Percentiles rank a stretch among this genome's conserved stretches.
Conservation (phyloP, 768 basidiomycete species). For the Phaffia tasmanica region DNA sequence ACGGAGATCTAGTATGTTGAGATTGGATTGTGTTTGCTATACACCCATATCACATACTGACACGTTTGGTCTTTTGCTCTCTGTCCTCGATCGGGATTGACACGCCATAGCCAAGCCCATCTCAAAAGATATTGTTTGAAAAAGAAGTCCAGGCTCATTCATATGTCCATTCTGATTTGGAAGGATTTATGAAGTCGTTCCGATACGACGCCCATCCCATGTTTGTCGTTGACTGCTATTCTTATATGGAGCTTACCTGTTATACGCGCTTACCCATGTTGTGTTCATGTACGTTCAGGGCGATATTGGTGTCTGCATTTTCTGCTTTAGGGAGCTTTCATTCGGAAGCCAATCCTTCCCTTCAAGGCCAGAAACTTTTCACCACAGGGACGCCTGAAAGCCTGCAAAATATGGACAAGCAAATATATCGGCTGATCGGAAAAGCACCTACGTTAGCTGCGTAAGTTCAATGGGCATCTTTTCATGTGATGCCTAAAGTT, state of each 20-base stretch:
- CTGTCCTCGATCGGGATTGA: too few species aligned
- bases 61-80: background rate
- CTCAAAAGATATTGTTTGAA: slow-evolving; percentile 45
- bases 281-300: background rate
- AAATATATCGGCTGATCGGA: slow-evolving; percentile 41
- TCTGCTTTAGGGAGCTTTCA: slow-evolving; percentile 66
- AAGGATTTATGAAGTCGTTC: slow-evolving; percentile 7
- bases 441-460: slow-evolving; percentile 24
- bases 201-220: slow-evolving; percentile 24
- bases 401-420: slow-evolving; percentile 76
- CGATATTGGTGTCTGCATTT: slow-evolving; percentile 44
- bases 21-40: too few species aligned
- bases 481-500: background rate
- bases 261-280: background rate
- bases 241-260: background rate
- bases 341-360: slow-evolving; percentile 57
- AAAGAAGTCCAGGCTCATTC: slow-evolving; percentile 69
- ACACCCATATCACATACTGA: too few species aligned
- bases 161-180: slow-evolving; percentile 74
- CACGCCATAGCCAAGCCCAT: slow-evolving; percentile 6
- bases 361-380: slow-evolving; percentile 51
- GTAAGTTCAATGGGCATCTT: background rate
- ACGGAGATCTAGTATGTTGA: slow-evolving; percentile 50
- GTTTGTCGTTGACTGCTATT: background rate
- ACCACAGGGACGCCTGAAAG: slow-evolving; percentile 21